Conservation (phyloP, 2,329 filamentous ascomycete species). For the Penicillium sp. region DNA sequence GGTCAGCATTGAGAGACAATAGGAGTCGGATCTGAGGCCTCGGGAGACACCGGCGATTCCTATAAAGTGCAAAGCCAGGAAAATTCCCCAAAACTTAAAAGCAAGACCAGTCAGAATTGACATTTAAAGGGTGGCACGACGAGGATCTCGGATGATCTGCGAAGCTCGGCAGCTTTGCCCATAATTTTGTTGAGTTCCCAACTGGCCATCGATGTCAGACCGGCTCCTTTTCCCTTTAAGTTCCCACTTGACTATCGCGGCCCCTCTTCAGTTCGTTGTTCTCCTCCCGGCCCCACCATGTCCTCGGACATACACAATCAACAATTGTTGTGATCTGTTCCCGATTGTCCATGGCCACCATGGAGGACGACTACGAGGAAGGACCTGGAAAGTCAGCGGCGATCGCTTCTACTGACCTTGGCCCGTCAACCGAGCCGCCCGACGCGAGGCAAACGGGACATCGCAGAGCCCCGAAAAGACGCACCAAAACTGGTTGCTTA, state of each 20-base stretch:
- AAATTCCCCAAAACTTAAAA: not conserved
- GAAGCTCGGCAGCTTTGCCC: constrained; percentile 19
- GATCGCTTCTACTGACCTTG: constrained; percentile 6
- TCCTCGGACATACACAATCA: not conserved
- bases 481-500: constrained; percentile 90
- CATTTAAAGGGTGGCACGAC: not conserved
- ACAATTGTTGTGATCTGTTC: not conserved
- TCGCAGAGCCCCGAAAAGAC: constrained; percentile 57
- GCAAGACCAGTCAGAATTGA: not conserved
- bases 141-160: constrained; percentile 21
- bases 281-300: constrained; percentile 18
- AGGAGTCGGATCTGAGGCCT: not conserved
- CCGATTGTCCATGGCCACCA: not conserved
- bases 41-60: not conserved
- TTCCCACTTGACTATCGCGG: not conserved
- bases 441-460: constrained; percentile 23
- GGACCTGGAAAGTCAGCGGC: not conserved
- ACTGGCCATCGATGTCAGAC: not conserved
- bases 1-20: constrained; percentile 1
- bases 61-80: not conserved
- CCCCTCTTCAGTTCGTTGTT: not conserved
- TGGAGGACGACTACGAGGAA: constrained; percentile 5
- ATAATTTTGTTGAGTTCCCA: constrained; percentile 7
- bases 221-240: not conserved
- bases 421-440: constrained; percentile 18